phyloP scores from a whole-genome alignment of 805 yeast species.

The Myxozyma monticola region DNA sequence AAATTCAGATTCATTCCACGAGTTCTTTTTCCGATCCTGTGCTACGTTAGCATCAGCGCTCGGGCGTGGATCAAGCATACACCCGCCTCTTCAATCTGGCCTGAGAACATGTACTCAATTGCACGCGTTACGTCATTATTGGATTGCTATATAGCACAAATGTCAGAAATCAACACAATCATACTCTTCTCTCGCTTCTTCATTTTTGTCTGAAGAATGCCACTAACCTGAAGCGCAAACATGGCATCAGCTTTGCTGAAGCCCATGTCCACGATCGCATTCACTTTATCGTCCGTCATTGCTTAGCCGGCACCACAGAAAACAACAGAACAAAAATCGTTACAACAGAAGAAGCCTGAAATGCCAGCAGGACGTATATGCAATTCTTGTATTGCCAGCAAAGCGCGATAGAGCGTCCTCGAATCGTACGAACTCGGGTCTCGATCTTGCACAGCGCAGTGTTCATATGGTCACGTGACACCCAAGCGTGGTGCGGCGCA shows the following conservation, averaged over 20 bases:
- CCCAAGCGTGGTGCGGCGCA: no score
- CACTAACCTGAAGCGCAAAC: slow-evolving; percentile 33
- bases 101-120: slow-evolving; percentile 36
- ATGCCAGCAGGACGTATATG: no score
- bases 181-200: no score
- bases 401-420: no score
- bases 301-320: no score
- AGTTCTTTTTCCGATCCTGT: slow-evolving; percentile 6
- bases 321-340: no score
- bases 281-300: slow-evolving; percentile 14
- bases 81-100: slow-evolving; percentile 20
- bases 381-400: no score
- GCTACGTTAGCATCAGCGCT: background rate
- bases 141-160: slow-evolving; percentile 20
- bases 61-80: background rate
- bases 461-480: no score
- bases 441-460: no score
- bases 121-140: slow-evolving; percentile 35
- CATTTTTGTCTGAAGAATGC: background rate
- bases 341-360: no score
- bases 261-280: slow-evolving; percentile 38
- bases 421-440: no score
- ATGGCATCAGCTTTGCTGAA: slow-evolving; percentile 35
- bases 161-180: background rate
- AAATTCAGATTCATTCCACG: slow-evolving; percentile 17